These are phyloP conservation scores for Astrephomene gubernaculifera DNA, from an alignment of 139 green algal species.

Conservation along the genomic window DNA sequence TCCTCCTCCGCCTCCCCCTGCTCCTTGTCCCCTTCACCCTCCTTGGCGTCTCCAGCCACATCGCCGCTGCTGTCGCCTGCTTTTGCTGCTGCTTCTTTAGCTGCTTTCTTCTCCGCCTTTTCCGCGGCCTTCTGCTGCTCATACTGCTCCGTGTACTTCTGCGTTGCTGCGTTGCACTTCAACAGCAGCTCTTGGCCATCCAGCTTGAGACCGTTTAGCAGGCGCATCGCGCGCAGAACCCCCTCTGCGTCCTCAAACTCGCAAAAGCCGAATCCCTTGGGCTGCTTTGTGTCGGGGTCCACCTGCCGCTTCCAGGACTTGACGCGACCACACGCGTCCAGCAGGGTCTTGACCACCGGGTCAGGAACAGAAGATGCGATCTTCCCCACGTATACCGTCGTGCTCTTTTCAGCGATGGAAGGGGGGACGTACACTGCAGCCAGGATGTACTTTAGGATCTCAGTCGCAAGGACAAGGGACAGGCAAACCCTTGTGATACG, in stretches of 20 bases:
- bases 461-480: no score
- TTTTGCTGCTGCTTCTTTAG: conserved; percentile 56
- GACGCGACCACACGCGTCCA: conserved; percentile 87
- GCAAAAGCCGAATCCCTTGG: conserved; percentile 94
- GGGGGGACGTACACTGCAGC: conserved; percentile 32
- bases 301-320: conserved; percentile 89
- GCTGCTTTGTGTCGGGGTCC: conserved; percentile 78
- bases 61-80: conserved; percentile 3
- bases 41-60: conserved; percentile 39
- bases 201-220: conserved; percentile 78
- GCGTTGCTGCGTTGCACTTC: conserved; percentile 84
- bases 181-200: conserved; percentile 90
- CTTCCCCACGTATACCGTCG: conserved; percentile 88
- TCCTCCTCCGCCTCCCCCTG: conserved; percentile 47
- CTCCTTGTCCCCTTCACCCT: conserved; percentile 36
- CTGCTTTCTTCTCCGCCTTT: conserved; percentile 48
- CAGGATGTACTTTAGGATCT: background rate
- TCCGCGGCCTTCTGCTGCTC: conserved; percentile 48
- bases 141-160: conserved; percentile 61
- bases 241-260: conserved; percentile 87
- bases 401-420: conserved; percentile 66
- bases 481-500: no score
- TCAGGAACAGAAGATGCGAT: conserved; percentile 88
- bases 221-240: conserved; percentile 73
- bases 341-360: conserved; percentile 69